Evolutionary conservation across 140 eudicot species (phyloP).

Genomic region (Stevia rebaudiana): DNA sequence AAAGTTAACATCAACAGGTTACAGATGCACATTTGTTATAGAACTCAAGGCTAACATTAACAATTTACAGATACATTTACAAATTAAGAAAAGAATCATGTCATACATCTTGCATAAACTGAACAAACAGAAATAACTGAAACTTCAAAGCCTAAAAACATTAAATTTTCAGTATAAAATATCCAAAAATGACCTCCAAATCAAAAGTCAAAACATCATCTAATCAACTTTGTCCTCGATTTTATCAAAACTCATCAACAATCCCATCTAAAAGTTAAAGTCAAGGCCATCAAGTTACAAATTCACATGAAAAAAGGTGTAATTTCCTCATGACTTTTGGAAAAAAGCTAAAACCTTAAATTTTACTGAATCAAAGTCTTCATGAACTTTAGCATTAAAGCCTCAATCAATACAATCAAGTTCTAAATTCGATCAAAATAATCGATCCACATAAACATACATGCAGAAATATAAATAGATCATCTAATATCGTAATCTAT

Average conservation of each 20-base stretch:
- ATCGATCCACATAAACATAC: slow-evolving; percentile 10
- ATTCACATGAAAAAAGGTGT: neutral
- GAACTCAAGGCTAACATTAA: neutral
- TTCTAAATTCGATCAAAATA: slow-evolving; percentile 7
- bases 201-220: neutral
- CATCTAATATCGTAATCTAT: neutral
- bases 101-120: neutral
- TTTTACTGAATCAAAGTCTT: neutral
- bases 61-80: slow-evolving; percentile 3
- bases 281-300: slow-evolving; percentile 10
- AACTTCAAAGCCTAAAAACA: neutral
- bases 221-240: slow-evolving; percentile 11
- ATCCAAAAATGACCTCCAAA: neutral
- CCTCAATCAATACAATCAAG: neutral
- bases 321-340: neutral
- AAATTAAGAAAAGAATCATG: neutral
- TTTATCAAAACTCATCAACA: neutral
- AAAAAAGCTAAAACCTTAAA: too few relatives aligned
- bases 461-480: slow-evolving; percentile 3
- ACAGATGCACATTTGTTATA: too few relatives aligned
- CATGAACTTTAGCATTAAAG: slow-evolving; percentile 9
- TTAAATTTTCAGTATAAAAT: neutral
- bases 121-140: neutral
- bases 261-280: neutral
- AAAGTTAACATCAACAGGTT: neutral